Conservation (phyloP, 1,284 basidiomycete genomes). For the Anthracocystis setariae region DNA sequence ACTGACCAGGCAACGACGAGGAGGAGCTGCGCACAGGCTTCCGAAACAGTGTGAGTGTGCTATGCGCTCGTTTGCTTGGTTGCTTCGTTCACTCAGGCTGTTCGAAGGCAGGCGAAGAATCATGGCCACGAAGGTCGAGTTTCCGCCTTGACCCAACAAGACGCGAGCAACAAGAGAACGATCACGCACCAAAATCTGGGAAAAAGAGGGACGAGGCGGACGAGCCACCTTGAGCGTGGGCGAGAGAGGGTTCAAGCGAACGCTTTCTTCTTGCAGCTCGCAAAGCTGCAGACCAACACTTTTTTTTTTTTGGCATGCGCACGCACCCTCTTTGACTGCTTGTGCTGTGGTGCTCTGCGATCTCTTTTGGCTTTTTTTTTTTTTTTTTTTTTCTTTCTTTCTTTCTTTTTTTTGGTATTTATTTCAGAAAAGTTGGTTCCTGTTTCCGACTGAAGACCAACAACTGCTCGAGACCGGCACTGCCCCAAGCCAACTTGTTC, state of each 20-base stretch:
- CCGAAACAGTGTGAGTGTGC: neutral
- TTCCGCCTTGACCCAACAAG: conserved; percentile 3
- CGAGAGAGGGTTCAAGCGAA: conserved; percentile 3
- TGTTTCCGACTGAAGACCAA: too few relatives aligned
- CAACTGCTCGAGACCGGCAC: too few relatives aligned
- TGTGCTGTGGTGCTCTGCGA: too few relatives aligned
- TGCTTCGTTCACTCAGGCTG: neutral
- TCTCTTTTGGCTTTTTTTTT: too few relatives aligned
- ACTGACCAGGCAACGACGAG: conserved; percentile 6
- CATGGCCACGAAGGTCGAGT: neutral
- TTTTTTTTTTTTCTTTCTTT: too few relatives aligned
- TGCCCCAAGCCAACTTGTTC: too few relatives aligned
- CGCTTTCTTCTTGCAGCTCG: conserved; percentile 12
- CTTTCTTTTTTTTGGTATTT: too few relatives aligned
- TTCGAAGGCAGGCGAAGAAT: neutral
- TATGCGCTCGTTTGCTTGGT: conserved; percentile 1
- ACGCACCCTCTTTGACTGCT: neutral
- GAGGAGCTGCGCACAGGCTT: conserved; percentile 2
- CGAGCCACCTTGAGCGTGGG: neutral
- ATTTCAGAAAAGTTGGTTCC: too few relatives aligned
- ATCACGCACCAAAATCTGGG: conserved; percentile 1
- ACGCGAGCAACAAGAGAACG: neutral
- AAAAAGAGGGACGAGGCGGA: neutral
- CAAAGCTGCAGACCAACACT: conserved; percentile 1
- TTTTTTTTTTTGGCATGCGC: neutral